These are phyloP conservation scores for Gossypium thurberi DNA, from an alignment of 345 rosid species.

Conservation along the genomic window DNA sequence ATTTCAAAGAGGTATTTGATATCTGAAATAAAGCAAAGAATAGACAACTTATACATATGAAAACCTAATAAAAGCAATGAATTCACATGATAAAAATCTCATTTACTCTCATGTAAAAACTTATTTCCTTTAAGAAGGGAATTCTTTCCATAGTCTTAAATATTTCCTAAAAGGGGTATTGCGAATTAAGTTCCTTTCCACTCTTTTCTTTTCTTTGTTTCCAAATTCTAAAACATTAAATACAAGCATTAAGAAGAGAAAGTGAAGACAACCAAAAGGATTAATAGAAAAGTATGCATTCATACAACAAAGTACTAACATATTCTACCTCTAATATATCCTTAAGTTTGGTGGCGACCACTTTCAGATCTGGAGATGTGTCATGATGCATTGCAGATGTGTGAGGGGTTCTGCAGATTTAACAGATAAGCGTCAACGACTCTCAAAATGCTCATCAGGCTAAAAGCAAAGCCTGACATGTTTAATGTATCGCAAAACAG, in stretches of 20 bases:
- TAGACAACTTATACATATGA: constrained; percentile 1
- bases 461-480: not conserved
- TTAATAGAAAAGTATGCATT: not conserved
- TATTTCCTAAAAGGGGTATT: not conserved
- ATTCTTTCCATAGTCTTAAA: not conserved
- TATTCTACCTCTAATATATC: constrained; percentile 57
- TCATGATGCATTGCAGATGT: constrained; percentile 81
- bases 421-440: constrained; percentile 4
- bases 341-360: constrained; percentile 49
- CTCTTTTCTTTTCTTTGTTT: not conserved
- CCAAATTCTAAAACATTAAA: not conserved
- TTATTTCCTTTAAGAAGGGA: not conserved
- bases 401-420: constrained; percentile 53
- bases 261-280: not conserved
- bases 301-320: not conserved
- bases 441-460: not conserved
- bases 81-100: not conserved
- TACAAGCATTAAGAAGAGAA: not conserved
- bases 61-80: not conserved
- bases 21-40: constrained; percentile 32
- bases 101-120: not conserved
- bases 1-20: constrained; percentile 46
- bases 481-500: not conserved
- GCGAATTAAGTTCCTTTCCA: not conserved
- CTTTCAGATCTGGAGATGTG: constrained; percentile 55